Percentiles rank a stretch among this genome's conserved stretches.
Conservation (phyloP, 23 red algal species). For the Gracilaria domingensis region DNA sequence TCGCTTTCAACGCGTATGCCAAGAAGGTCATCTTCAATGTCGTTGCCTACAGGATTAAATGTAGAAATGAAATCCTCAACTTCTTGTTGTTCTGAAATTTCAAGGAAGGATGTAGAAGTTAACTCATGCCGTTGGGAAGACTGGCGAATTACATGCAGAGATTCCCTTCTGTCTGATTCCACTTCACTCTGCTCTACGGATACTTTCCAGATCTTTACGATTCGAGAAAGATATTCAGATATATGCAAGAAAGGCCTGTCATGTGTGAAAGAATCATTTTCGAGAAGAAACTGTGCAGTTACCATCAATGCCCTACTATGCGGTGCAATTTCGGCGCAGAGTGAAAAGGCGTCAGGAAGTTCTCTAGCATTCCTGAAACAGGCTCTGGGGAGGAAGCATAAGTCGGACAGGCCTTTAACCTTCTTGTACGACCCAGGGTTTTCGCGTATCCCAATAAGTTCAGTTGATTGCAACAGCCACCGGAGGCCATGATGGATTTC, state of each 20-base stretch:
- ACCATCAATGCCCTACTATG: not conserved
- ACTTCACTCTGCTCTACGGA: conserved; percentile 14
- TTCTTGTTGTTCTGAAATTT: conserved; percentile 28
- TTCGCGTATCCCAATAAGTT: not conserved
- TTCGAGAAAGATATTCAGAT: not conserved
- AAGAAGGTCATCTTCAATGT: conserved; percentile 44
- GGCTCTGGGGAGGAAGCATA: conserved; percentile 27
- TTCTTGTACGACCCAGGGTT: not conserved
- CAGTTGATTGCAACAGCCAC: not conserved
- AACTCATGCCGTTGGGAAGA: conserved; percentile 20
- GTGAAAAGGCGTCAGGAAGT: conserved; percentile 18
- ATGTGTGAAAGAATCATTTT: not conserved
- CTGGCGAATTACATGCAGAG: conserved; percentile 55
- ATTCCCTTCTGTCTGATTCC: conserved; percentile 8
- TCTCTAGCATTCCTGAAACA: conserved; percentile 6
- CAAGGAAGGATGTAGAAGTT: not conserved
- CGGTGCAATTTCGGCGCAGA: not conserved
- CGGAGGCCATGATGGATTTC: conserved; percentile 37
- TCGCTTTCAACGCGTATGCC: not conserved
- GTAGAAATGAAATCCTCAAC: conserved; percentile 42
- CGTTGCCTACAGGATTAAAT: conserved; percentile 57
- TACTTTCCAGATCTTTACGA: conserved; percentile 47
- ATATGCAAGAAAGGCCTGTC: not conserved
- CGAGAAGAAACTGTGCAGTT: conserved; percentile 25
- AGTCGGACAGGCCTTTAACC: not conserved